Evolutionary conservation across 2,329 filamentous ascomycete genomes (phyloP).

Genomic region (Tolypocladium cylindrosporum): DNA sequence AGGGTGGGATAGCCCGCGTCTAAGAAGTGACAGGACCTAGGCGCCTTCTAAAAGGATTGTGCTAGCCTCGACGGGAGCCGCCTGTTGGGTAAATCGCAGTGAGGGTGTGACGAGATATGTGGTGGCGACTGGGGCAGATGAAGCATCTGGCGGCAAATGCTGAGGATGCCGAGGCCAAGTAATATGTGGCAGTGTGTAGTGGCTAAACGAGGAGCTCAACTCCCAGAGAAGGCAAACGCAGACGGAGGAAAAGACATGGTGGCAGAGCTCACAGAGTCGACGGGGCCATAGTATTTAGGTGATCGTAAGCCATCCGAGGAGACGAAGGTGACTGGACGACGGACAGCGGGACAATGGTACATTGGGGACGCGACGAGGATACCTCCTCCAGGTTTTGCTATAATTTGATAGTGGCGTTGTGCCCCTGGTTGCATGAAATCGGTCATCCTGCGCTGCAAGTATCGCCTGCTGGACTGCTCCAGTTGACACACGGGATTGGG

Average conservation of each 20-base stretch:
- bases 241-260: not conserved
- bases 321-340: not conserved
- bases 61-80: slow-evolving; percentile 1
- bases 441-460: not conserved
- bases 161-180: not conserved
- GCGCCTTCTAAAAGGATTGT: slow-evolving; percentile 2
- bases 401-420: slow-evolving; percentile 1
- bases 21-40: slow-evolving; percentile 6
- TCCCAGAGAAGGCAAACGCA: not conserved
- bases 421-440: not conserved
- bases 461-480: not conserved
- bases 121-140: not conserved
- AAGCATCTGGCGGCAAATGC: not conserved
- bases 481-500: not conserved
- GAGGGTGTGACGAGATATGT: not conserved
- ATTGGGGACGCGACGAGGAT: not conserved
- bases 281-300: slow-evolving; percentile 2
- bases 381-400: not conserved
- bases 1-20: slow-evolving; percentile 3
- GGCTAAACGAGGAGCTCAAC: not conserved
- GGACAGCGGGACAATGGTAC: not conserved
- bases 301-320: not conserved
- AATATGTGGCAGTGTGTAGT: not conserved
- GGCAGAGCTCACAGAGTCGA: not conserved
- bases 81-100: not conserved